phyloP scores from a whole-genome alignment of 2,329 filamentous ascomycete genomes.

The Ilyonectria mors-panacis region DNA sequence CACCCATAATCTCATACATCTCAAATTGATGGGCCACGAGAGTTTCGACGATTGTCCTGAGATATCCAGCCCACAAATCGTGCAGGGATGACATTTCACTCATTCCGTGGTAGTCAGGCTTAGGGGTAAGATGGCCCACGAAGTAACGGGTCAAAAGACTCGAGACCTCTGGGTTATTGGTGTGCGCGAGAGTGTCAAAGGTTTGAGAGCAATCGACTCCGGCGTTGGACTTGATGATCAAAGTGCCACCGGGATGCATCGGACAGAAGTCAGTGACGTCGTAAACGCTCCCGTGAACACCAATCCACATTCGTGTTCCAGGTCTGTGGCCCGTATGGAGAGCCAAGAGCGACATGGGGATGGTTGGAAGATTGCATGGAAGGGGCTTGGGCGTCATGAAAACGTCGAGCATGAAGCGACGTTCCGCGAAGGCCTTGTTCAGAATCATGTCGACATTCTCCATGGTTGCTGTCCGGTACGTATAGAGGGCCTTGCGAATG shows the following conservation, averaged over 20 bases:
- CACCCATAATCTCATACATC: slow-evolving; percentile 65
- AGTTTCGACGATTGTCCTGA: slow-evolving; percentile 65
- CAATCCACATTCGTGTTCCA: slow-evolving; percentile 64
- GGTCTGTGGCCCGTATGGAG: slow-evolving; percentile 65
- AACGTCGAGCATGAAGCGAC: slow-evolving; percentile 70
- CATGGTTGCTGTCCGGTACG: slow-evolving; percentile 66
- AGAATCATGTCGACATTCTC: slow-evolving; percentile 65
- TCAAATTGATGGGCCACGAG: slow-evolving; percentile 68
- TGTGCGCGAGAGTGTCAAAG: slow-evolving; percentile 69
- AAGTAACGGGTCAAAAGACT: slow-evolving; percentile 69
- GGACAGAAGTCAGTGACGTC: slow-evolving; percentile 68
- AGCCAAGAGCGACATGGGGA: slow-evolving; percentile 65
- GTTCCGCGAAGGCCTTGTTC: slow-evolving; percentile 68
- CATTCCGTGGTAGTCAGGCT: slow-evolving; percentile 62
- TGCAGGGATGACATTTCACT: slow-evolving; percentile 62
- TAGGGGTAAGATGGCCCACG: slow-evolving; percentile 65
- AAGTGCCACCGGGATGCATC: slow-evolving; percentile 68
- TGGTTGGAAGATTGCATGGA: slow-evolving; percentile 64
- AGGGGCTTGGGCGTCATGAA: slow-evolving; percentile 70
- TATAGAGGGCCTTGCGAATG: slow-evolving; percentile 69
- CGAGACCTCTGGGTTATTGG: slow-evolving; percentile 68
- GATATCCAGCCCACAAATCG: slow-evolving; percentile 65
- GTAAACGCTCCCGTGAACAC: slow-evolving; percentile 67
- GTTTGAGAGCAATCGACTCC: slow-evolving; percentile 68
- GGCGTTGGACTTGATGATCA: slow-evolving; percentile 69